Evolutionary conservation across 2,329 filamentous ascomycete species (phyloP).

Genomic region (Septoria linicola): DNA sequence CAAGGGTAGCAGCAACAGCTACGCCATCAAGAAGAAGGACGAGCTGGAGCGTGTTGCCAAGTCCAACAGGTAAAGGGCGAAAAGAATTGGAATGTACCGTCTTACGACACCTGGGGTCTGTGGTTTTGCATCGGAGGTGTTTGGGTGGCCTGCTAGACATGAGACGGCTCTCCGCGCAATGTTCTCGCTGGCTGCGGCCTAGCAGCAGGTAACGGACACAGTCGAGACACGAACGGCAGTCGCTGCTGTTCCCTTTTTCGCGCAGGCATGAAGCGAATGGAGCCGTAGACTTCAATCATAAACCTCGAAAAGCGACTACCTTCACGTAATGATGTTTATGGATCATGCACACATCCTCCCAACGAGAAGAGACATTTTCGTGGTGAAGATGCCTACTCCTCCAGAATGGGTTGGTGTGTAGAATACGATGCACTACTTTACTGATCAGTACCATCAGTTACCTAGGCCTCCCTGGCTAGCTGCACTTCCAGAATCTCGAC

Average conservation of each 20-base stretch:
- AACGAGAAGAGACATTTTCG: not conserved
- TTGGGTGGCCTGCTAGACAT: constrained; percentile 16
- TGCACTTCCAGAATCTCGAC: not conserved
- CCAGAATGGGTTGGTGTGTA: not conserved
- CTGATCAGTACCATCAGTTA: no score
- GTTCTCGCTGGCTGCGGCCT: constrained; percentile 6
- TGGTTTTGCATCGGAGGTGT: constrained; percentile 15
- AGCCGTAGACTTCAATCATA: constrained; percentile 15
- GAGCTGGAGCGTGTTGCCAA: constrained; percentile 99
- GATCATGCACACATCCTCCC: constrained; percentile 7
- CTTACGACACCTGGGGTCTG: constrained; percentile 9
- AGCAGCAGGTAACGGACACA: constrained; percentile 10
- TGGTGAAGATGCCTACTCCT: not conserved
- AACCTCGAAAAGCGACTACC: constrained; percentile 15
- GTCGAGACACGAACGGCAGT: constrained; percentile 6
- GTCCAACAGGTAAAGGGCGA: constrained; percentile 90
- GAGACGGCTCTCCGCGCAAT: constrained; percentile 5
- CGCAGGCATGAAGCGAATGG: constrained; percentile 13
- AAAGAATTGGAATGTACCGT: constrained; percentile 2
- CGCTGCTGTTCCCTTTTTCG: constrained; percentile 14
- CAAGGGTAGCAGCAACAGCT: constrained; percentile 99
- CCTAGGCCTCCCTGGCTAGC: no score
- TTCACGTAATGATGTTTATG: constrained; percentile 10
- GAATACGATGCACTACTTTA: not conserved
- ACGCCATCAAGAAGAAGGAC: constrained; percentile 99